A percentile compares a stretch with the other conserved stretches of the same genome.
Evolutionary conservation across 768 basidiomycete species (phyloP).

Genomic region (Trametes coccinea): DNA sequence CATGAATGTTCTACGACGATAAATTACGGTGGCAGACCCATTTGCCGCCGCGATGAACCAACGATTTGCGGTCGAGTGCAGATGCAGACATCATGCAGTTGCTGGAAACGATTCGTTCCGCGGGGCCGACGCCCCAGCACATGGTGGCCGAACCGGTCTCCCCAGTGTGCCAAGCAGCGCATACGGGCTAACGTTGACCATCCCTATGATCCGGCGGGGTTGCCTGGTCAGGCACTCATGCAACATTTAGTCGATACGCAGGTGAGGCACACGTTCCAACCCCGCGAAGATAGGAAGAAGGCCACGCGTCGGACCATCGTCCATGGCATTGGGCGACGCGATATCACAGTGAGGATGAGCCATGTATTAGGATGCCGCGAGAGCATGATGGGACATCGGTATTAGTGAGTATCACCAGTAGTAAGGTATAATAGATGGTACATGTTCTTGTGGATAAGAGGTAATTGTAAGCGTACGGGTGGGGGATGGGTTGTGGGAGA

Average conservation of each 20-base stretch:
- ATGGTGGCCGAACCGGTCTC: background rate
- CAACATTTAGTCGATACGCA: background rate
- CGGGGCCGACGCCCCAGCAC: background rate
- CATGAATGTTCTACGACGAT: background rate
- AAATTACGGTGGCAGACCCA: background rate
- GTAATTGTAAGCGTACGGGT: conserved; percentile 16
- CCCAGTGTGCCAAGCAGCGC: background rate
- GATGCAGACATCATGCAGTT: background rate
- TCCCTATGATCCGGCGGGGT: conserved; percentile 9
- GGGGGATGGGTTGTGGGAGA: conserved; percentile 12
- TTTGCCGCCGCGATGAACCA: background rate
- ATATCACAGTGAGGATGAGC: conserved; percentile 12
- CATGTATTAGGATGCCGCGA: conserved; percentile 23
- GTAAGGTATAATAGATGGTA: conserved; percentile 30
- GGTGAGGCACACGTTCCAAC: conserved; percentile 14
- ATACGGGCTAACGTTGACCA: background rate
- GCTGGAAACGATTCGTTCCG: conserved; percentile 4
- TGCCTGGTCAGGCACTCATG: conserved; percentile 7
- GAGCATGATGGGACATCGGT: conserved; percentile 22
- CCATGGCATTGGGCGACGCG: background rate
- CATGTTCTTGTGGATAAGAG: conserved; percentile 22
- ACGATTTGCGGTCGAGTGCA: background rate
- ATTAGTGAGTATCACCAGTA: conserved; percentile 26
- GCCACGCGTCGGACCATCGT: background rate
- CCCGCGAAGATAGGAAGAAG: conserved; percentile 14